Evolutionary conservation across 2,329 filamentous ascomycete genomes (phyloP), one percentile per base, ranked within the genome.

Genomic region (Colletotrichum sp.): DNA sequence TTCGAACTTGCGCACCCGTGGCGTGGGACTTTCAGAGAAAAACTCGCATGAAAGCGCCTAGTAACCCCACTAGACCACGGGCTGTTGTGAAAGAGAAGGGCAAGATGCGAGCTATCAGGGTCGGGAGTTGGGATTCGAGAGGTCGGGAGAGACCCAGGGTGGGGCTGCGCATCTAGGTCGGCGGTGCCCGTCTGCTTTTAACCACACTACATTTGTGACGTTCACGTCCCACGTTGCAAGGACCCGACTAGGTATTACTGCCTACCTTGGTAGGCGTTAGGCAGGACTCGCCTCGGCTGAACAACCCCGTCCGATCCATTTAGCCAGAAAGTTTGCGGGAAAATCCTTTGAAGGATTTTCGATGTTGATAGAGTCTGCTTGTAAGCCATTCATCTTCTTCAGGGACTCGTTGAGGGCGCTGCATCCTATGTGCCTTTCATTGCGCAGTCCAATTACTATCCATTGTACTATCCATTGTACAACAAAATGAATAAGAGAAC

Each of bases 1-100:
- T 21, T 64, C 71, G 65, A 73, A 69, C 39, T 44, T 39, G 63
- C 71, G 65, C 71, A 69, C 71, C 71, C 65, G 57, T 44, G 71
- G 4, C 8, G 24, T 21, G 36, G 39, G 55, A 73, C 65, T 30
- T 69, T 73, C 65, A 49, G 69, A 13, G 26, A 39, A 15, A 63
- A 39, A 32, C 57, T 26, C 44, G 44, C 44, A 21, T 52, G n/a
- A 28, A 36, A 57, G 55, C 65, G 65, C 36, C 71, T 62, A 63
- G 39, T 49, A 34, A 24, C 55, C 55, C 55, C 71, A 60, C 36
- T 64, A 49, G 57, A 34, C 39, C 44, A 28, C 39, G 59, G 44
- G 21, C n/a, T 74, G 66, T 70, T 65, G 49, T 30, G 26, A 28
- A 28, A 62, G n/a, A 52, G 10, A 52, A 21, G 44, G 44, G 44